Conservation (phyloP, 2,329 filamentous ascomycete genomes). For the Diaporthe longicolla region DNA sequence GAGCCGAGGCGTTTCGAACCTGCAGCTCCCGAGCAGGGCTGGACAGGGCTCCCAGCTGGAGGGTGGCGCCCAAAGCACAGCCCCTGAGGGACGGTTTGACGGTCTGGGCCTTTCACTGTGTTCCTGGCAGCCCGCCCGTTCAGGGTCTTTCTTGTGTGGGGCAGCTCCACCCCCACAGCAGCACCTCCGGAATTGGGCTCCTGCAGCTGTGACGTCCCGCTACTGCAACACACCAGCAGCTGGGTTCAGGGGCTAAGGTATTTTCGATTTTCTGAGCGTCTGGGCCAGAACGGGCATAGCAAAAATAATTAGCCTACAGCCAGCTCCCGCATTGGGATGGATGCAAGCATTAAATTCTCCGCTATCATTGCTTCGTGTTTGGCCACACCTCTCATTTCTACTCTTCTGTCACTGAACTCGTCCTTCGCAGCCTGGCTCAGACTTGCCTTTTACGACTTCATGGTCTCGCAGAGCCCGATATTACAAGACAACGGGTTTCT, state of each 20-base stretch:
- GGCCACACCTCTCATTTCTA: background rate
- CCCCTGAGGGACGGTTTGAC: conserved; percentile 18
- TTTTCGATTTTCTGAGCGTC: background rate
- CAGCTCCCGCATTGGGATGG: conserved; percentile 2
- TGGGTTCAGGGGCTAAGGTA: conserved; percentile 1
- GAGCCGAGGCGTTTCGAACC: conserved; percentile 31
- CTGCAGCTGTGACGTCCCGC: conserved; percentile 26
- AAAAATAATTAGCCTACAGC: background rate
- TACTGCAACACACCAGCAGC: background rate
- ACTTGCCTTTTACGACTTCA: conserved; percentile 57
- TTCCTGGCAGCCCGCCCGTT: background rate
- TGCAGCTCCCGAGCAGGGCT: conserved; percentile 23
- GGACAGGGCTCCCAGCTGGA: background rate
- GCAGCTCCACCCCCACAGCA: conserved; percentile 25
- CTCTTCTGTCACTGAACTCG: background rate
- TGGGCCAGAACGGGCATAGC: background rate
- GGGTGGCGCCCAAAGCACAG: conserved; percentile 24
- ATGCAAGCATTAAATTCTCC: background rate
- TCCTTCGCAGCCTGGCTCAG: conserved; percentile 49
- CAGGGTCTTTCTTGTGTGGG: conserved; percentile 6
- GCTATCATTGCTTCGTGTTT: background rate
- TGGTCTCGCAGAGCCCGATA: conserved; percentile 48
- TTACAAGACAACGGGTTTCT: conserved; percentile 60
- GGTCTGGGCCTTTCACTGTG: conserved; percentile 19
- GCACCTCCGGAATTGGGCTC: background rate